Conservation (phyloP, 2,329 filamentous ascomycete genomes). For the Conoideocrella luteorostrata region DNA sequence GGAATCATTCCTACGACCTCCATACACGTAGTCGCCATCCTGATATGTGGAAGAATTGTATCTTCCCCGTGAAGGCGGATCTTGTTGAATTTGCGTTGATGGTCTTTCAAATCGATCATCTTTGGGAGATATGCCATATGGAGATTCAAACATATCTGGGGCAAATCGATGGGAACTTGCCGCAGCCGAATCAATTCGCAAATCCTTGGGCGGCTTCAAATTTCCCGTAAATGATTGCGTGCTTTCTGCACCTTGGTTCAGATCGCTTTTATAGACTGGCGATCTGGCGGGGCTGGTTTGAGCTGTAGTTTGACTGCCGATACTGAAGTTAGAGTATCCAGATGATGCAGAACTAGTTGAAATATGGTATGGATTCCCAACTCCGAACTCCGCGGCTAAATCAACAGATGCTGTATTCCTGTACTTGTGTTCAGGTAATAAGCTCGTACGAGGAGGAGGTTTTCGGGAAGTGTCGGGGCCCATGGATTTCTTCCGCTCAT, state of each 20-base stretch:
- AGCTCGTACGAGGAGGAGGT: constrained; percentile 46
- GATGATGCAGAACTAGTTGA: constrained; percentile 60
- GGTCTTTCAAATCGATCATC: constrained; percentile 13
- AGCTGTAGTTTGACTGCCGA: constrained; percentile 53
- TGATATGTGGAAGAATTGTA: constrained; percentile 7
- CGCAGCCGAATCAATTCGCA: constrained; percentile 27
- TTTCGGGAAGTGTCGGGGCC: constrained; percentile 44
- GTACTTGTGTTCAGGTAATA: constrained; percentile 33
- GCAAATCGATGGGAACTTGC: constrained; percentile 18
- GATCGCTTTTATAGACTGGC: constrained; percentile 29
- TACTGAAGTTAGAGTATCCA: constrained; percentile 54
- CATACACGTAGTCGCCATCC: not conserved
- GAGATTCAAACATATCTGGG: constrained; percentile 22
- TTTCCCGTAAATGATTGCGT: constrained; percentile 44
- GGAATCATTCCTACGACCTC: not conserved
- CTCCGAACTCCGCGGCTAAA: constrained; percentile 53
- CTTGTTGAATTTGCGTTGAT: not conserved
- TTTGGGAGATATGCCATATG: constrained; percentile 19
- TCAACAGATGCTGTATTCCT: constrained; percentile 41
- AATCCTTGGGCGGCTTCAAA: constrained; percentile 20
- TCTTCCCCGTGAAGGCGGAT: constrained; percentile 1
- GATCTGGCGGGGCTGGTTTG: constrained; percentile 39
- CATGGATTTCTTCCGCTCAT: constrained; percentile 34
- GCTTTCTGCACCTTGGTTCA: constrained; percentile 50
- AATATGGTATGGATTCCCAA: constrained; percentile 58